Evolutionary conservation across 345 rosid genomes (phyloP).

Genomic region (Arabis alpina): DNA sequence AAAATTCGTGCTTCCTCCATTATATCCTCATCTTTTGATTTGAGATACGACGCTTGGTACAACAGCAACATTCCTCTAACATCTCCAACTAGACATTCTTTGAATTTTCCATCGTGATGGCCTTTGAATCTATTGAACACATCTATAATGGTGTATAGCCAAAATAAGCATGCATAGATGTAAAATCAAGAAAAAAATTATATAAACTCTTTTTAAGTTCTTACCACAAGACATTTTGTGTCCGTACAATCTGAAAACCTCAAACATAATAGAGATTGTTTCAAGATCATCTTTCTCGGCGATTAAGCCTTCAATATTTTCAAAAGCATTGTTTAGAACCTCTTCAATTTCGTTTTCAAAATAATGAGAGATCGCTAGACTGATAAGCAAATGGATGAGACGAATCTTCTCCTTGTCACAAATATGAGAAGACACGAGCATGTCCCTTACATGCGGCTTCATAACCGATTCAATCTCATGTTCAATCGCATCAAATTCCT

Average conservation of each 20-base stretch:
- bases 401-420: constrained; percentile 1
- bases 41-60: constrained; percentile 1
- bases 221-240: constrained; percentile 2
- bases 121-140: constrained; percentile 19
- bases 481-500: not conserved
- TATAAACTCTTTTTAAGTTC: not conserved
- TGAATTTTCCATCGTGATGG: not conserved
- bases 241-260: not conserved
- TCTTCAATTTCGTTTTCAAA: constrained; percentile 3
- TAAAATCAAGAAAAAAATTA: not conserved
- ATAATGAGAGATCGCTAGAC: constrained; percentile 2
- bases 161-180: not conserved
- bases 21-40: constrained; percentile 1
- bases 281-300: not conserved
- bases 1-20: constrained; percentile 5
- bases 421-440: not conserved
- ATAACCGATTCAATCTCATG: not conserved
- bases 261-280: not conserved
- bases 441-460: constrained; percentile 1
- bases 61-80: constrained; percentile 10
- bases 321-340: not conserved
- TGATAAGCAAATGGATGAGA: constrained; percentile 1
- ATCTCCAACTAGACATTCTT: constrained; percentile 20
- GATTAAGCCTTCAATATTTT: not conserved
- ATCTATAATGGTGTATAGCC: constrained; percentile 6